Base-by-base conservation (phyloP, 306 rosid genomes). In the Fragaria iinumae region DNA sequence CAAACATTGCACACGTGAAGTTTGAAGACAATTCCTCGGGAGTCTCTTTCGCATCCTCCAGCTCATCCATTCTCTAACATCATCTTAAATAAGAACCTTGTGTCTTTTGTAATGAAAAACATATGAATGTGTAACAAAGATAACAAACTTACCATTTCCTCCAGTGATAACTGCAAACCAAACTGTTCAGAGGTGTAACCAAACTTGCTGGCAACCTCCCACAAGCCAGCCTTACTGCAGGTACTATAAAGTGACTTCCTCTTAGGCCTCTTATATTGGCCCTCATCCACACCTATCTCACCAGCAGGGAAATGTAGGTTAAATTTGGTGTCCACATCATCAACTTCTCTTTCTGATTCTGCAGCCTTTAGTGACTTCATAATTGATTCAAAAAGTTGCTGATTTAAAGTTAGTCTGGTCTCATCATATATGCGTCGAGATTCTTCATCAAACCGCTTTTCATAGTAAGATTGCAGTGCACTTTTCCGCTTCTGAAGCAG, bases 11-110 rank as follows among this genome's bases (percentile, higher is more conserved):
- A 79, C 99, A 95, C 6, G 97, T 92, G 73, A 89, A 95, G 87
- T 86, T 88, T 52, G 99, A 87, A 70, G 99, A 97, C 96, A 95
- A 87, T 89, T 95, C 97, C 62, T 95, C 99, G 1, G 99, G 99
- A 23, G 99, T 90, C 84, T 89, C 97, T 90, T 88, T 95, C 11
- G 99, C 96, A 85, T 95, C 97, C 87, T 89, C 97, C 89, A 92
- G 80, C 86, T 95, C 99, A 65, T 88, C 91, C 70, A 72, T 84
- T 76, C 89, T 85, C 99, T 95, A 78, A 71, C 79, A 71, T 27
- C 45, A 73, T 72, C 50, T 44, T 45, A 43, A 47, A 67, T 43
- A 38, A 29, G 44, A 85, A 77, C 27, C 59, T 63, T 11, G 2
- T 73, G 25, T 23, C 70, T 82, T 20, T 34, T 38, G 43, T 13